A percentile compares a stretch with the other conserved stretches of the same genome.
Evolutionary conservation across 1,139 yeast species (phyloP).

Genomic region (Candida tropicalis): DNA sequence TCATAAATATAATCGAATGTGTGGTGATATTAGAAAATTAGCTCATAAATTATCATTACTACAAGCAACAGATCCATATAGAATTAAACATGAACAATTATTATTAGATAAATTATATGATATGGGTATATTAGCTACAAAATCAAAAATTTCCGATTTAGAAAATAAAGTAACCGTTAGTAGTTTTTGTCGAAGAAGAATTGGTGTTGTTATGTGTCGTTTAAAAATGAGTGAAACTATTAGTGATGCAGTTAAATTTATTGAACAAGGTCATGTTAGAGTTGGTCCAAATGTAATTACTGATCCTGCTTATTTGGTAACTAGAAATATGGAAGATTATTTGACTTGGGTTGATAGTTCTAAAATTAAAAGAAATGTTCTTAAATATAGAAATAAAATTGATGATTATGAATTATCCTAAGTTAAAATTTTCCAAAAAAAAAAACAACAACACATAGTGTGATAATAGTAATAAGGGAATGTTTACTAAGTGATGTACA

Average conservation of each 20-base stretch:
- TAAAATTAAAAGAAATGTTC: constrained; percentile 87
- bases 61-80: constrained; percentile 82
- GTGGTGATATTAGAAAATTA: constrained; percentile 86
- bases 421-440: background rate
- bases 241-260: constrained; percentile 84
- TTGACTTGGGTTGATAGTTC: constrained; percentile 96
- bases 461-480: too few species aligned
- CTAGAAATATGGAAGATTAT: constrained; percentile 92
- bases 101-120: constrained; percentile 81
- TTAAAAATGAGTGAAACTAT: constrained; percentile 92
- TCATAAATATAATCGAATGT: constrained; percentile 86
- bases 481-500: too few species aligned
- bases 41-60: constrained; percentile 84
- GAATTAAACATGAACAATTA: constrained; percentile 85
- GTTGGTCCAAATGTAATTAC: constrained; percentile 96
- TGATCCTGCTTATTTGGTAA: constrained; percentile 93
- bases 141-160: constrained; percentile 88
- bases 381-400: constrained; percentile 84
- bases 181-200: constrained; percentile 87
- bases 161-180: constrained; percentile 92
- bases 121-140: constrained; percentile 85
- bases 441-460: background rate
- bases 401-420: constrained; percentile 74
- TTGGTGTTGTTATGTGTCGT: constrained; percentile 95
- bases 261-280: constrained; percentile 97